Base-by-base conservation (phyloP, 768 basidiomycete species). In the Postia placenta region DNA sequence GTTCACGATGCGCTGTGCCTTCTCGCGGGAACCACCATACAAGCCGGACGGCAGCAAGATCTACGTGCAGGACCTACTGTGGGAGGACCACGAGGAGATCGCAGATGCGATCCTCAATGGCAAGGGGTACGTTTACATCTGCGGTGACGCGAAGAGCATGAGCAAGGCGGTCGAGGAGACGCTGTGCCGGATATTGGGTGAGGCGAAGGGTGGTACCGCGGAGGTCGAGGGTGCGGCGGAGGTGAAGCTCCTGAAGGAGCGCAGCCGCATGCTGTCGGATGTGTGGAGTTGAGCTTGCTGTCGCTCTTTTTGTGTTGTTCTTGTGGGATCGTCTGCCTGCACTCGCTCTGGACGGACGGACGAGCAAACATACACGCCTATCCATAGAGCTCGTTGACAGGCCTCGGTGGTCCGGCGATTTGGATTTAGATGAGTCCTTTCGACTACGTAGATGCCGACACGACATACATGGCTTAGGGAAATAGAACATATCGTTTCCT, bases 41-140 rank as follows among this genome's bases (percentile, higher is more conserved):
- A 90, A 87, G 67, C 79, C 88, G 4, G 92, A 93, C 56, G 88
- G 92, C 22, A 74, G 87, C 74, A 99, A 98, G 75, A 90, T 95
- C 61, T 99, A 99, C 69, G 96, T 99, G n/a, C 96, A 99, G 70
- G 92, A 99, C 68, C 73, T 97, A 50, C 71, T 99, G 11, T 92
- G 87, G 88, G 82, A 97, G 43, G 82, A 92, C 63, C 75, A 83
- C 48, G 83, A 83, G 65, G 76, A 82, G 49, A 77, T 99, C 46
- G 89, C 87, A 9, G 84, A 94, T 48, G 85, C 88, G 15, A 91
- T 99, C 57, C 74, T 96, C 54, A 88, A 89, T 56, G 88, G 91
- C 66, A 92, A 97, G 70, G 96, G 91, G n/a, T 95, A 94, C 66
- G 78, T 96, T 2, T 97, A 97, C 68, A 90, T 97, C 54, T 97